Percentiles rank a stretch among this genome's conserved stretches.
phyloP scores from a whole-genome alignment of 257 asterid species.

The Osmanthus fragrans region DNA sequence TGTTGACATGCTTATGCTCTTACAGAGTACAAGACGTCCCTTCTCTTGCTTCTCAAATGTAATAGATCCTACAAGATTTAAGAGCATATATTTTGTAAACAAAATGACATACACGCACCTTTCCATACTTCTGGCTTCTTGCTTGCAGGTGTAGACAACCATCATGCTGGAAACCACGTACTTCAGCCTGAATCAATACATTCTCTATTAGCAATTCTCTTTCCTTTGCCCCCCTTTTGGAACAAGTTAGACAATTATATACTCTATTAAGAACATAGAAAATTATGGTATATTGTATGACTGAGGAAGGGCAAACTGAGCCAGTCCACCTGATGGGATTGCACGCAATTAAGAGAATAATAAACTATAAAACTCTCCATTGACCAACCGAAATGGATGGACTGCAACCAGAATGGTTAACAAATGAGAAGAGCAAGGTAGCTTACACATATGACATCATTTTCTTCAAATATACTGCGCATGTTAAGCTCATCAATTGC shows the following conservation, averaged over 20 bases:
- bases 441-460: constrained; percentile 91
- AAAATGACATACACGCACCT: constrained; percentile 45
- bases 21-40: background rate
- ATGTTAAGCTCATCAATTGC: constrained; percentile 93
- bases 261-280: constrained; percentile 6
- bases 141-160: constrained; percentile 91
- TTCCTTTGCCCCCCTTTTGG: background rate
- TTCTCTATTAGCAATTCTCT: background rate
- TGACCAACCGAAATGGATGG: background rate
- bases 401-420: background rate
- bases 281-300: background rate
- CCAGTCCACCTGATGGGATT: background rate
- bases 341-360: background rate
- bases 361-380: background rate
- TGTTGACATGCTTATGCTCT: background rate
- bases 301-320: background rate
- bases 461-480: constrained; percentile 90
- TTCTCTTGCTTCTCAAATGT: background rate
- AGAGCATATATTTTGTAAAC: background rate
- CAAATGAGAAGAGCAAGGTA: constrained; percentile 16
- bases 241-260: background rate
- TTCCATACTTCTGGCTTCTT: constrained; percentile 95
- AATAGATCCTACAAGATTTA: background rate
- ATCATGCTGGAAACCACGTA: constrained; percentile 90
- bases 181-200: constrained; percentile 69